Base-by-base conservation (phyloP, 1,139 yeast species). In the Suhomyces anneliseae region DNA sequence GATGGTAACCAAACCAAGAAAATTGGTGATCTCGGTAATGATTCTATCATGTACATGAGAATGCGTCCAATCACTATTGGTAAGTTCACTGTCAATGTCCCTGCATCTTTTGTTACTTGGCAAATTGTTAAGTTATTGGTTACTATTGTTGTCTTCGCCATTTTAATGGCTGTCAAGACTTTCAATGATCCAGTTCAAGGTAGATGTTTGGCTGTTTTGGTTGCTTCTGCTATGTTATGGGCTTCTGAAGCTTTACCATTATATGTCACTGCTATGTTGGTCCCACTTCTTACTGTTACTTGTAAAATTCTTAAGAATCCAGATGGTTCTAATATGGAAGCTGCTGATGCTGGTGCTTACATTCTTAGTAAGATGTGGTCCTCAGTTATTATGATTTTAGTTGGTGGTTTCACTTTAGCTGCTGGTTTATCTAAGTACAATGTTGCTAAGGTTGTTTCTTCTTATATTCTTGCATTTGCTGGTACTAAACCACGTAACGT, bases 361-460 rank as follows among this genome's bases (percentile, higher is more conserved):
- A 89, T 92, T 48, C 79, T 93, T 55, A 73, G 89, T 1, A 75
- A 90, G 27, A 92, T 92, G 98, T 92, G 97, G 97, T 85, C 95
- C 6, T 89, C 97, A 1, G 95, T 90, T 14, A 88, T 92, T 54
- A 82, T 90, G 87, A 73, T 92, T 42, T 73, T 92, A 47, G 70
- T 92, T 27, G 98, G 98, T 54, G 98, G 98, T 2, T 92, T 92
- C 67, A 87, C 97, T 0, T 72, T 92, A 48, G 97, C 98, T 9
- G 97, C 96, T 11, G 97, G 96, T 0, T 73, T 92, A 49, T 88
- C 96, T 38, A 92, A 90, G 66, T 90, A 88, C 67, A 86, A 90
- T 61, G 81, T 92, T 54, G 97, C 97, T 44, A 90, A 88, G 61
- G 78, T 87, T 36, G 73, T 90, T 36, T 89, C 97, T 5, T 88